Evolutionary conservation across 371 early-diverging fungal genomes (phyloP).

Genomic region (Mortierella sp.): DNA sequence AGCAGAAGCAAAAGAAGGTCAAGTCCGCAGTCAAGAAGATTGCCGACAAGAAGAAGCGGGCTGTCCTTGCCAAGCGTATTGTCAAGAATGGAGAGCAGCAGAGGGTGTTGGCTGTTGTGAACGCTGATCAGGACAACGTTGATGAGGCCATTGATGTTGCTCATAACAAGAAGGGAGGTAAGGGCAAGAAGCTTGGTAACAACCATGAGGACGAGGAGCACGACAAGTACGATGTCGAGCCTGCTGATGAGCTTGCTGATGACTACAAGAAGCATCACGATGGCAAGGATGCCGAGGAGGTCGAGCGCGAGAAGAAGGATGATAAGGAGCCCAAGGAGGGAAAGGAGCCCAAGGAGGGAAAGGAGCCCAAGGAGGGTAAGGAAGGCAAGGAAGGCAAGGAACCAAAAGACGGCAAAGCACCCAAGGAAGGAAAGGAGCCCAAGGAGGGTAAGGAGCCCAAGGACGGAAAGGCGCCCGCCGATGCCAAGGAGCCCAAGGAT

Average conservation of each 20-base stretch:
- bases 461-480: not conserved
- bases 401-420: not conserved
- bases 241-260: constrained; percentile 12
- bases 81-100: constrained; percentile 18
- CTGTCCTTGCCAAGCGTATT: constrained; percentile 17
- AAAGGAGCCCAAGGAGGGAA: constrained; percentile 6
- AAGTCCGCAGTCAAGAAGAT: not conserved
- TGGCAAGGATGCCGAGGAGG: constrained; percentile 20
- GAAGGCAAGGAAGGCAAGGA: constrained; percentile 10
- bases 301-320: constrained; percentile 4
- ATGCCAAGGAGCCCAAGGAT: not conserved
- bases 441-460: not conserved
- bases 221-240: constrained; percentile 28
- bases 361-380: constrained; percentile 16
- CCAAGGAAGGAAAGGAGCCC: not conserved
- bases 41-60: constrained; percentile 11
- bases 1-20: constrained; percentile 17
- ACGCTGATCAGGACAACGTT: not conserved
- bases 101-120: constrained; percentile 18
- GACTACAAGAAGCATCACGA: constrained; percentile 10
- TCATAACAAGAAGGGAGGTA: not conserved
- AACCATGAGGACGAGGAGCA: constrained; percentile 51
- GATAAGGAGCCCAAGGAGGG: constrained; percentile 1
- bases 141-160: not conserved
- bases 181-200: not conserved